A percentile compares a stretch with the other conserved stretches of the same genome.
These are phyloP conservation scores for Sugiyamaella xylanicola DNA, from an alignment of 1,139 yeast species.

Conservation along the genomic window DNA sequence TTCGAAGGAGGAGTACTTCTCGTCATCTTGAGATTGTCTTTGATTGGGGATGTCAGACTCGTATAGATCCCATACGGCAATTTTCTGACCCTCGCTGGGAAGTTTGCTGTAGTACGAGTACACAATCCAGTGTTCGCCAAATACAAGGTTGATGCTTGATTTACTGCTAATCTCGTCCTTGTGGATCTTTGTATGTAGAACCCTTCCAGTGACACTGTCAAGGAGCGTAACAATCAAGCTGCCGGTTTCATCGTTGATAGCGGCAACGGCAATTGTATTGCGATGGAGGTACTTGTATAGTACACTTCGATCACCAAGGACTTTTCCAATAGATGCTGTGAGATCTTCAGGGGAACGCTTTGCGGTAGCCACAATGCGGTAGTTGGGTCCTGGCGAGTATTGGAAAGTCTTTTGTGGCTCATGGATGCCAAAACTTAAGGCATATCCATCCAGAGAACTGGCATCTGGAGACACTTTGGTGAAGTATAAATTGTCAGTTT, in stretches of 20 bases:
- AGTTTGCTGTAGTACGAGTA: constrained; percentile 61
- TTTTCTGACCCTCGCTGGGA: constrained; percentile 58
- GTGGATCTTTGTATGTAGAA: constrained; percentile 53
- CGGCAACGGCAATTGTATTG: constrained; percentile 60
- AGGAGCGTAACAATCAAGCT: constrained; percentile 53
- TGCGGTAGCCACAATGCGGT: constrained; percentile 46
- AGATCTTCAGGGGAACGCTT: constrained; percentile 49
- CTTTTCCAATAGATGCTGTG: constrained; percentile 68
- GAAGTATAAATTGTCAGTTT: constrained; percentile 1
- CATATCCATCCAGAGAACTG: constrained; percentile 7
- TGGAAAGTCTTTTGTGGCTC: constrained; percentile 22
- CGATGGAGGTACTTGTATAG: constrained; percentile 84
- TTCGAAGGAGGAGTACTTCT: constrained; percentile 45
- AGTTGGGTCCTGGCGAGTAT: constrained; percentile 34
- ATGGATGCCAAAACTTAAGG: not conserved
- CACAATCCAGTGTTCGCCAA: constrained; percentile 85
- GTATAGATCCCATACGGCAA: constrained; percentile 76
- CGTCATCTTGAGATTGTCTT: constrained; percentile 39
- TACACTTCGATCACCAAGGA: constrained; percentile 70
- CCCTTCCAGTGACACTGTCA: constrained; percentile 70
- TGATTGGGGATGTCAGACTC: constrained; percentile 59
- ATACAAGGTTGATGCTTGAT: constrained; percentile 50
- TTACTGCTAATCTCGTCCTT: constrained; percentile 44
- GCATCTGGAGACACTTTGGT: constrained; percentile 7
- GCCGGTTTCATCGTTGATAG: constrained; percentile 42